These are phyloP conservation scores for Cucurbitaria berberidis DNA, from an alignment of 2,329 filamentous ascomycete species.

Conservation along the genomic window DNA sequence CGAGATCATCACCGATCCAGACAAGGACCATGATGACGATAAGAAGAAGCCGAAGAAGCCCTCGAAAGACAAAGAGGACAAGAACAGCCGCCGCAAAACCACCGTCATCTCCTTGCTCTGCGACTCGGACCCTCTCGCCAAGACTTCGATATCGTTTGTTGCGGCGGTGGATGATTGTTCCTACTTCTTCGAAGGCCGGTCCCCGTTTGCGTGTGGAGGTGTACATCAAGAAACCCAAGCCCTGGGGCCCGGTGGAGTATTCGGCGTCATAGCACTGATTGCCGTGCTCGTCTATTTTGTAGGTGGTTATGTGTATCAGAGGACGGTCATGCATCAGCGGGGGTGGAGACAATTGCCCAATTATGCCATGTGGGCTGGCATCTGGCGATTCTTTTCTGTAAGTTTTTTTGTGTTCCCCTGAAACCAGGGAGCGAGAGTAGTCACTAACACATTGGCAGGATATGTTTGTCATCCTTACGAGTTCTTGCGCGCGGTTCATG, in stretches of 20 bases:
- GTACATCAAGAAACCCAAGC: slow-evolving; percentile 63
- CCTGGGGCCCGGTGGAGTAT: slow-evolving; percentile 75
- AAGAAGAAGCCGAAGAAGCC: slow-evolving; percentile 44
- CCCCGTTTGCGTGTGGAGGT: slow-evolving; percentile 81
- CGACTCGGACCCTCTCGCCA: slow-evolving; percentile 77
- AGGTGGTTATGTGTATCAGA: slow-evolving; percentile 93
- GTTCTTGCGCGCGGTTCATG: slow-evolving; percentile 71
- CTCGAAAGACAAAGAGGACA: slow-evolving; percentile 55
- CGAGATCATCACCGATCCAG: slow-evolving; percentile 51
- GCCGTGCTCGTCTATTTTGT: slow-evolving; percentile 87
- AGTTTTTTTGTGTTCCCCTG: too few relatives aligned
- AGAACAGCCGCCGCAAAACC: slow-evolving; percentile 69
- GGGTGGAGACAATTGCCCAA: slow-evolving; percentile 97
- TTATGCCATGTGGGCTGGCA: slow-evolving; percentile 88
- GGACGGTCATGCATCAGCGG: slow-evolving; percentile 89
- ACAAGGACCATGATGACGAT: slow-evolving; percentile 46
- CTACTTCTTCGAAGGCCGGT: slow-evolving; percentile 94
- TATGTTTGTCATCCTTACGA: slow-evolving; percentile 70
- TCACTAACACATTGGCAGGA: slow-evolving; percentile 47
- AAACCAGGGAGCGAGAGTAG: not conserved
- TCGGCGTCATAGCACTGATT: slow-evolving; percentile 81
- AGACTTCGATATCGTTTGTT: slow-evolving; percentile 80
- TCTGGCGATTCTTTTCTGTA: slow-evolving; percentile 84
- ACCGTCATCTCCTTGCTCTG: slow-evolving; percentile 93
- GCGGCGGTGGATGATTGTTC: slow-evolving; percentile 89